A percentile compares a stretch with the other conserved stretches of the same genome.
Conservation (phyloP, 495 filamentous ascomycete genomes). For the Pseudoneurospora amorphoporcata region DNA sequence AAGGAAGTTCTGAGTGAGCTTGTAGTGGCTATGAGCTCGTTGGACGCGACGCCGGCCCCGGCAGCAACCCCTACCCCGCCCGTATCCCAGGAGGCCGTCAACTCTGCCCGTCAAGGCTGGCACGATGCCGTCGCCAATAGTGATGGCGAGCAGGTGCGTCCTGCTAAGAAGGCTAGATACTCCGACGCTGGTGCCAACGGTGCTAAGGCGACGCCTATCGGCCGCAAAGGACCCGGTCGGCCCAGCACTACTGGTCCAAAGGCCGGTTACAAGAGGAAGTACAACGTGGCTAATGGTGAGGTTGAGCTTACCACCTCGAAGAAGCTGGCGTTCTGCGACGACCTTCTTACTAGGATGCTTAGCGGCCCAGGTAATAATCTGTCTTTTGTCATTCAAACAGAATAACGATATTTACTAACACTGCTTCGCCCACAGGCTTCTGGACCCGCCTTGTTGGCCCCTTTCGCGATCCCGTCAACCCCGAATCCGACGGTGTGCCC, state of each 20-base stretch:
- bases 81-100: neutral
- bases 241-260: constrained; percentile 4
- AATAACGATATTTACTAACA: neutral
- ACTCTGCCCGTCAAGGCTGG: constrained; percentile 24
- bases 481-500: constrained; percentile 33
- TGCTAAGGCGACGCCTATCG: neutral
- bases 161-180: constrained; percentile 27
- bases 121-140: constrained; percentile 24
- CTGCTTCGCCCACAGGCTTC: constrained; percentile 28
- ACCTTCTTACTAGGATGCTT: constrained; percentile 43
- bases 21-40: constrained; percentile 44
- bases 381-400: neutral
- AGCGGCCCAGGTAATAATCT: constrained; percentile 36
- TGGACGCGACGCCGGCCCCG: constrained; percentile 21
- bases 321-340: constrained; percentile 41
- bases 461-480: constrained; percentile 38
- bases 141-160: constrained; percentile 10
- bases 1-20: constrained; percentile 45
- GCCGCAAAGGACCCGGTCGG: constrained; percentile 8
- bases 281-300: constrained; percentile 9
- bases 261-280: constrained; percentile 16
- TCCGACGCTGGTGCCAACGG: constrained; percentile 15
- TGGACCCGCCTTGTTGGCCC: constrained; percentile 48
- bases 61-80: neutral
- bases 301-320: constrained; percentile 25